Base-by-base conservation (phyloP, 2,329 filamentous ascomycete genomes). In the Tolypocladium ovalisporum region DNA sequence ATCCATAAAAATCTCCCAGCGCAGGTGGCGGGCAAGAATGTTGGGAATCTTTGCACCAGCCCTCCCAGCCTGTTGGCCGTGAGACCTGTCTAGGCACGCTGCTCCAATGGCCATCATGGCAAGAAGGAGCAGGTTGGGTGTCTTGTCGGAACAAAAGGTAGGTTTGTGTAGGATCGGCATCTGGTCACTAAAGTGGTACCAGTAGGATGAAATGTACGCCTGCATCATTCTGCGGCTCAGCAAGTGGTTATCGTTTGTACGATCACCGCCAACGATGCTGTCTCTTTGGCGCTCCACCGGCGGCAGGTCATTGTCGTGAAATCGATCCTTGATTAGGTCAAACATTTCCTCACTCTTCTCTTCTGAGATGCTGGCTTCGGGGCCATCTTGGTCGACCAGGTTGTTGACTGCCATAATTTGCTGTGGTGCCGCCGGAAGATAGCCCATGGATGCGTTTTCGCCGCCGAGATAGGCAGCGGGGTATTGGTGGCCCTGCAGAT, bases 1-100 rank as follows among this genome's bases (percentile, higher is more conserved):
- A 68, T 97, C 88, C 80, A 92, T 94, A 68, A 97, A 97, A 40
- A 97, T 88, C 70, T 96, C 89, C 90, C 92, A 97, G 57, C 94
- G 83, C n/a, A 97, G 75, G 72, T 97, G 90, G 85, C 89, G 94
- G 1, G 90, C 91, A 37, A 97, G 74, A 66, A 97, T 96, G 68
- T 92, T 93, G 29, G 92, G 90, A 27, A 97, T 76, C 62, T 92
- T 85, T 1, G 89, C 86, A n/a, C 89, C 90, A 19, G 85, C 83
- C 65, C 88, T 83, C 7, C 88, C 91, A 2, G 89, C 77, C 57
- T 87, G 83, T 34, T 83, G 80, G 0, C 89, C 87, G 67, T 96
- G 87, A 0, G 84, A 85, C 68, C 90, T 90, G 67, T 97, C 92
- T 42, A 97, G 75, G 61, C 90, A 96, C 3, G 90, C 89, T 6